phyloP scores from a whole-genome alignment of 2,329 filamentous ascomycete genomes.

The Coniochaeta sp. region DNA sequence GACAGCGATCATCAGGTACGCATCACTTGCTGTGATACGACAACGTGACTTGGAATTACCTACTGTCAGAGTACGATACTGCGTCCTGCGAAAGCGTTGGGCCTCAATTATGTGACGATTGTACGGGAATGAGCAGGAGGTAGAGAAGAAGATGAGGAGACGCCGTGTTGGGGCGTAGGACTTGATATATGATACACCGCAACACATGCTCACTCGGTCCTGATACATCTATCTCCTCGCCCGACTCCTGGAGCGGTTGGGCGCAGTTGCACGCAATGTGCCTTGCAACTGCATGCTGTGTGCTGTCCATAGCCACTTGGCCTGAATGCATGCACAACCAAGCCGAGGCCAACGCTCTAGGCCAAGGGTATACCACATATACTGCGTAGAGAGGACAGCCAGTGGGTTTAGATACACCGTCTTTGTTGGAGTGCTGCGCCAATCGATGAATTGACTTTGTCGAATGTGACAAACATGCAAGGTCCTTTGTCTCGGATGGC shows the following conservation, averaged over 20 bases:
- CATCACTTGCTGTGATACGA: neutral
- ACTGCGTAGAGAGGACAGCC: neutral
- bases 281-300: neutral
- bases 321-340: neutral
- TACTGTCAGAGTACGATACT: too few relatives aligned
- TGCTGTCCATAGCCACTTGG: neutral
- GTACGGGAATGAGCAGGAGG: neutral
- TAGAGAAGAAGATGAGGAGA: neutral
- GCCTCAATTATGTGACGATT: too few relatives aligned
- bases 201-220: too few relatives aligned
- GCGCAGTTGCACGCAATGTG: neutral
- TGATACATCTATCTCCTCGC: too few relatives aligned
- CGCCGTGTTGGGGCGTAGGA: neutral
- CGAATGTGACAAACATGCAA: neutral
- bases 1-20: neutral
- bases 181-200: neutral
- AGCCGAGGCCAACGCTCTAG: too few relatives aligned
- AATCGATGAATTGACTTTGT: neutral
- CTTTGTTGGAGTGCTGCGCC: neutral
- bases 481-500: neutral
- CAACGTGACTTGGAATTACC: neutral
- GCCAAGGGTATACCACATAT: too few relatives aligned
- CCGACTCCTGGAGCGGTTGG: neutral
- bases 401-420: too few relatives aligned
- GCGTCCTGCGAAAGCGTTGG: too few relatives aligned